Evolutionary conservation across 768 basidiomycete genomes (phyloP).

Genomic region (Crucibulum laeve): DNA sequence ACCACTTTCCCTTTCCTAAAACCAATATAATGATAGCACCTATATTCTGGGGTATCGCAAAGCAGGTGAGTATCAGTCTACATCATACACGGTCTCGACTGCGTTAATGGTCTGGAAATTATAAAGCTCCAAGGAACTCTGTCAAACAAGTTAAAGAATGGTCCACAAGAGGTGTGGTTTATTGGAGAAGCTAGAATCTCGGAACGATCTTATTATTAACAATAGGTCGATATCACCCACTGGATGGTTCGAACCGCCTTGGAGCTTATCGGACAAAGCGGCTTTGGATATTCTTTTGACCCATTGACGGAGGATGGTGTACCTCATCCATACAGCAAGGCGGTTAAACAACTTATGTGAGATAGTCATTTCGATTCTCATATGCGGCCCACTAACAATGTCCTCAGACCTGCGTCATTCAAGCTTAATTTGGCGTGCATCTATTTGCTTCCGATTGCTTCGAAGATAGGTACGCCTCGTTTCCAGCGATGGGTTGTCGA

Average conservation of each 20-base stretch:
- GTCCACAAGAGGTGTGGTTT: constrained; percentile 21
- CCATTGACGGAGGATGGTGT: constrained; percentile 22
- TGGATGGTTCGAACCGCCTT: constrained; percentile 39
- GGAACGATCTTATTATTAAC: background rate
- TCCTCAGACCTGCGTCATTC: constrained; percentile 12
- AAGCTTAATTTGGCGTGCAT: constrained; percentile 12
- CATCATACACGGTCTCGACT: too few relatives aligned
- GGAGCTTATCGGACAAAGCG: constrained; percentile 45
- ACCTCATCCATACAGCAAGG: constrained; percentile 23
- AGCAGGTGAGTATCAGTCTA: constrained; percentile 18
- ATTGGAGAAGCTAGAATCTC: background rate
- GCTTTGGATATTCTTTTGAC: constrained; percentile 37
- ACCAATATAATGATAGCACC: constrained; percentile 19
- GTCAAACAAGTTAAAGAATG: constrained; percentile 16
- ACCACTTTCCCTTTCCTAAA: background rate
- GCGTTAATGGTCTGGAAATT: background rate
- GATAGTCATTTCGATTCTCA: constrained; percentile 4
- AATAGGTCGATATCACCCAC: constrained; percentile 24
- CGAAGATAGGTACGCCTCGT: constrained; percentile 21
- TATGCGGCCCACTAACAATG: background rate
- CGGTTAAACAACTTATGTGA: constrained; percentile 25
- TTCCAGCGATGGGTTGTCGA: constrained; percentile 28
- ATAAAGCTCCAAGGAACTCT: constrained; percentile 22
- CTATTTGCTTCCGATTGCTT: constrained; percentile 15
- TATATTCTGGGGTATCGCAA: constrained; percentile 27